Base-by-base conservation (phyloP, 164 flowering plant genomes). In the Sextonia rubra region DNA sequence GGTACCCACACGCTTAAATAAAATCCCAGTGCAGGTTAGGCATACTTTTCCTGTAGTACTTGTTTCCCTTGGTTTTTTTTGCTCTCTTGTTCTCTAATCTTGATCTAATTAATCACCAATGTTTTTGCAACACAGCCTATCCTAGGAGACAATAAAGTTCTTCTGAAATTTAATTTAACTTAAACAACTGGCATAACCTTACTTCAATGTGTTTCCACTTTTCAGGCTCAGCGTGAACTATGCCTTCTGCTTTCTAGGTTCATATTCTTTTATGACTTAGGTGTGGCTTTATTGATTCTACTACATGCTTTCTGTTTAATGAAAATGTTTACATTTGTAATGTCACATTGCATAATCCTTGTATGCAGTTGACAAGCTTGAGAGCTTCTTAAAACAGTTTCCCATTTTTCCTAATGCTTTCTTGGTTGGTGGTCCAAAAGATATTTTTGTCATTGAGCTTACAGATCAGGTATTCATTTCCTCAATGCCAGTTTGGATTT, bases 241-340 rank as follows among this genome's bases (percentile, higher is more conserved):
- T 93, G 74, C 82, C 98, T 93, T 74, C 82, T 93, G 68, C 91
- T 96, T 48, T 89, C 95, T 77, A 89, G 99, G 81, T 90, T 93
- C 85, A 80, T 96, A 56, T 73, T 93, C 29, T 91, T 93, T 69
- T 93, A 96, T 75, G 81, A 93, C 78, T 78, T 85, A 80, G 99
- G 99, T 95, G 80, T 20, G 77, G 66, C 71, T 64, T 77, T 71
- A 12, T 66, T 11, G 20, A 14, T 71, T 14, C 70, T 7, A 37
- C 18, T 68, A 25, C 71, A 30, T 77, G 18, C 22, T 44, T 7
- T 74, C n/a, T 25, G 14, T 60, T 37, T 12, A 63, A 25, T 69
- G 49, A 44, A 18, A 30, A 60, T n/a, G 0, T 63, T 12, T 55
- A 27, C 27, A 66, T 63, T 3, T 8, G n/a, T 74, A 7, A 58